Evolutionary conservation across 495 filamentous ascomycete species (phyloP), one percentile per base, ranked within the genome.

Genomic region (Cryomyces antarcticus): DNA sequence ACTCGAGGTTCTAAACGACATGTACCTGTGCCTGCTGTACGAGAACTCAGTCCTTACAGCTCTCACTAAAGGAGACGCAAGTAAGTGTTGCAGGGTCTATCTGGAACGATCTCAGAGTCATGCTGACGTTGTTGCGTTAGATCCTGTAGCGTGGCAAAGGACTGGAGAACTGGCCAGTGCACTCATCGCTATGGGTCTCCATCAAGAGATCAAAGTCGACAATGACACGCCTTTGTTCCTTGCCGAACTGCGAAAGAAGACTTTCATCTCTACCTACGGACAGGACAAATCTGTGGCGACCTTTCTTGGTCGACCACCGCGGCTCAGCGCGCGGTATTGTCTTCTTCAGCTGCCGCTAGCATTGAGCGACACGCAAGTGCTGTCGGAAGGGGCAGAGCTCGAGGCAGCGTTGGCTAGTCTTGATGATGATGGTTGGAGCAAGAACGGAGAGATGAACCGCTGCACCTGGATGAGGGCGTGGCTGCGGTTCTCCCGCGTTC

Each of bases 251-350:
- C 61, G 67, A 17, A 62, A 67, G 52, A 61, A 58, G 13, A 56
- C 70, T n/a, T 76, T 77, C 41, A 60, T 65, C 24, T 56, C 60
- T n/a, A 60, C 64, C 4, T 77, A 71, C 34, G 59, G 58, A 11
- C 56, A 60, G 28, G 70, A 72, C 45, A 75, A 75, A 47, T 55
- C 49, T 10, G 48, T 69, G 5, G 64, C 70, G 6, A 66, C 67
- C 0, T 75, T 75, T 40, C 59, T 70, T 10, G 74, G 72, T 2
- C 55, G 75, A 7, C 73, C 73, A 5, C 73, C 73, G 0, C 54
- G 68, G 4, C 59, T 78, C 34, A 70, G 66, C 11, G 61, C 65
- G 37, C 63, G 67, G 17, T 77, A 70, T 48, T 69, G 67, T 44
- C 67, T 64, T 0, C 64, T 73, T 3, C 64, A 67, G 3, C 50